Percentiles rank a stretch among this genome's conserved stretches.
These are phyloP conservation scores for Mycena pura DNA, from an alignment of 768 basidiomycete species.

Conservation along the genomic window DNA sequence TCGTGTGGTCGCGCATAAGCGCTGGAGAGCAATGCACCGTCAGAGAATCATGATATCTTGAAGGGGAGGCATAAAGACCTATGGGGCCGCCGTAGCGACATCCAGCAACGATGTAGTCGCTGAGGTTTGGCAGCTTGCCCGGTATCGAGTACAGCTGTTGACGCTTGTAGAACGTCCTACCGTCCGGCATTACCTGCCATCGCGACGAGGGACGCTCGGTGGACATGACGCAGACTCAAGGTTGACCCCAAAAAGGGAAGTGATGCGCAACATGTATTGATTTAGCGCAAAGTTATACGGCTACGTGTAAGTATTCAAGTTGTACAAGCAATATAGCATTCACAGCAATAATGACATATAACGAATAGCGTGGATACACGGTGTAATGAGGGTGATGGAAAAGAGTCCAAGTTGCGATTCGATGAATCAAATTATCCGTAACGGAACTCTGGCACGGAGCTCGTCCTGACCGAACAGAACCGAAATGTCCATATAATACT, in stretches of 20 bases:
- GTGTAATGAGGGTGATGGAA: constrained; percentile 16
- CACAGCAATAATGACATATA: constrained; percentile 26
- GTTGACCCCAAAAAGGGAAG: not conserved
- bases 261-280: not conserved
- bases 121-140: constrained; percentile 79
- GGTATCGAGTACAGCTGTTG: constrained; percentile 85
- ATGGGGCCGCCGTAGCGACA: constrained; percentile 90
- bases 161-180: constrained; percentile 85
- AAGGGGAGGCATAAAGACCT: constrained; percentile 54
- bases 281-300: not conserved
- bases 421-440: constrained; percentile 53
- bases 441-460: constrained; percentile 64
- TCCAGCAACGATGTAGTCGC: constrained; percentile 80
- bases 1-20: constrained; percentile 84
- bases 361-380: not conserved
- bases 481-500: constrained; percentile 80
- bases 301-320: constrained; percentile 20
- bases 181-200: constrained; percentile 93
- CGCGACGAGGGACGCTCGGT: constrained; percentile 75
- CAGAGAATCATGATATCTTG: constrained; percentile 4
- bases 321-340: constrained; percentile 11
- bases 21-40: constrained; percentile 58
- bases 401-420: too few species aligned
- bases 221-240: constrained; percentile 3
- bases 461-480: constrained; percentile 71